Conservation (phyloP, 2,329 filamentous ascomycete genomes). For the Sphaerostilbella broomeana region DNA sequence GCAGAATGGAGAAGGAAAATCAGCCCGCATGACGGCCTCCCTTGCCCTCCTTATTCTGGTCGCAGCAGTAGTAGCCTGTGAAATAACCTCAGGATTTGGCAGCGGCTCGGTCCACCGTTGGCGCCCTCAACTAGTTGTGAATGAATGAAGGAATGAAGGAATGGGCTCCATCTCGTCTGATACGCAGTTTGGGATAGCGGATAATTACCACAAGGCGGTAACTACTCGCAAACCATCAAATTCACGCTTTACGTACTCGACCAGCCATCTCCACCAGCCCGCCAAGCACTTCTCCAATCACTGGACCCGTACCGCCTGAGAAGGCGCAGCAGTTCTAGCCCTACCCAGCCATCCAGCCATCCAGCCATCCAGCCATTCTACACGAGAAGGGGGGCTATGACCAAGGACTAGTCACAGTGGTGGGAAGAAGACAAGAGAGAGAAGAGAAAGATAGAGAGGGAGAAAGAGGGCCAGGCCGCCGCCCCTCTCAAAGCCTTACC, state of each 20-base stretch:
- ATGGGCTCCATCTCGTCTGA: too few relatives aligned
- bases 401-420: too few relatives aligned
- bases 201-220: too few relatives aligned
- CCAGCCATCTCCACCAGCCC: background rate
- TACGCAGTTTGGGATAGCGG: too few relatives aligned
- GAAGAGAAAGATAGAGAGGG: background rate
- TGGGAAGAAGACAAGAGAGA: too few relatives aligned
- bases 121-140: too few relatives aligned
- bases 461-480: background rate
- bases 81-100: background rate
- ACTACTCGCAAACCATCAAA: too few relatives aligned
- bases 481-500: background rate
- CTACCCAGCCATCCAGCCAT: background rate
- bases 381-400: background rate
- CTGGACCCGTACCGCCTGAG: slow-evolving; percentile 1
- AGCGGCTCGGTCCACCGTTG: slow-evolving; percentile 13
- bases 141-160: too few relatives aligned
- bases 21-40: background rate
- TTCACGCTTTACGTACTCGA: background rate
- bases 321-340: slow-evolving; percentile 8
- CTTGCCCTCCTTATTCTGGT: background rate
- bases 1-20: background rate
- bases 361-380: background rate
- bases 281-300: background rate
- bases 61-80: background rate